These are phyloP conservation scores for Trametes versicolor DNA, from an alignment of 1,284 basidiomycete genomes.

Conservation along the genomic window DNA sequence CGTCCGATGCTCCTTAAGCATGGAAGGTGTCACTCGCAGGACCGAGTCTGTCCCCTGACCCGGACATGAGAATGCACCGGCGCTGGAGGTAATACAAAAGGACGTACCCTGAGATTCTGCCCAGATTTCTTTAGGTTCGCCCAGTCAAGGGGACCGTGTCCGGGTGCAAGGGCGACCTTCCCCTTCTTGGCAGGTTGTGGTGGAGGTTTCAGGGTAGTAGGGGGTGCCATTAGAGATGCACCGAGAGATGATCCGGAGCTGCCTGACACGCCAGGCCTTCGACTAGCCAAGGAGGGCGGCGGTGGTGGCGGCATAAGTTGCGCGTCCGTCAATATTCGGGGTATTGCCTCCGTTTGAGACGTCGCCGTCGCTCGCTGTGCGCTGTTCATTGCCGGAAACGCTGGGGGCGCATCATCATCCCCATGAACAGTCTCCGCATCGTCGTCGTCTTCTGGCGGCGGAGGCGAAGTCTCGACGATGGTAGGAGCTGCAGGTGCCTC, in stretches of 20 bases:
- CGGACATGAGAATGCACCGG: background rate
- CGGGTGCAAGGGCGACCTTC: constrained; percentile 93
- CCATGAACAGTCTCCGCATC: constrained; percentile 58
- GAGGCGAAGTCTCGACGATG: constrained; percentile 50
- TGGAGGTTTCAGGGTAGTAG: constrained; percentile 65
- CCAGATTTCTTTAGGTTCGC: constrained; percentile 87
- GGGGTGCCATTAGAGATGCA: constrained; percentile 66
- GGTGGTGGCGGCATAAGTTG: constrained; percentile 80
- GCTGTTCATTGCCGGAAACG: constrained; percentile 85
- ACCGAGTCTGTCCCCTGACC: constrained; percentile 70
- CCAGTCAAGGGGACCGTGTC: constrained; percentile 96
- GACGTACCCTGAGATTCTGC: constrained; percentile 75
- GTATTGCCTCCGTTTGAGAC: constrained; percentile 40
- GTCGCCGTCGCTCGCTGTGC: constrained; percentile 69
- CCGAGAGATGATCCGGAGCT: constrained; percentile 25
- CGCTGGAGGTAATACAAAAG: background rate
- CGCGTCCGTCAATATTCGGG: constrained; percentile 61
- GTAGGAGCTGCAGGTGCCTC: constrained; percentile 29
- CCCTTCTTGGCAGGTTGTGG: constrained; percentile 65
- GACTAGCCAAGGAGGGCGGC: constrained; percentile 55
- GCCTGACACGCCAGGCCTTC: constrained; percentile 53
- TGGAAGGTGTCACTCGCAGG: constrained; percentile 82
- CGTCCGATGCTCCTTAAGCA: constrained; percentile 86
- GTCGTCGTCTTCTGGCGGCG: constrained; percentile 53
- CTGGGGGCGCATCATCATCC: constrained; percentile 75